These are phyloP conservation scores for Cucumis hystrix DNA, from an alignment of 306 rosid species.

Conservation along the genomic window DNA sequence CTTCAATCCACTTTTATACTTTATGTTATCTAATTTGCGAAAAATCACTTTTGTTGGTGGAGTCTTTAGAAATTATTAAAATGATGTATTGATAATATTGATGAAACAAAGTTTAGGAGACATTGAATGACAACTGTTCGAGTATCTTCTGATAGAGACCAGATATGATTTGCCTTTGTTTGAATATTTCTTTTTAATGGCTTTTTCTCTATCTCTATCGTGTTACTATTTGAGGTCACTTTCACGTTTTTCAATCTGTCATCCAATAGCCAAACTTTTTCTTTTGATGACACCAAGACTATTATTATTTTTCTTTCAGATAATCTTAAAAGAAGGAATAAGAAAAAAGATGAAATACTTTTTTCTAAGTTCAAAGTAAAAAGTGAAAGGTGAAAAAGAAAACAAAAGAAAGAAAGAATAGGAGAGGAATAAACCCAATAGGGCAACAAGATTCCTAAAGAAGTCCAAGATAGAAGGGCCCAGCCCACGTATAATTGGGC, in stretches of 20 bases:
- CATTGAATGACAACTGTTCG: background rate
- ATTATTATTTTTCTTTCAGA: background rate
- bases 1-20: background rate
- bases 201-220: background rate
- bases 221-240: background rate
- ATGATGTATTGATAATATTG: background rate
- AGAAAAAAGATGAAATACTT: background rate
- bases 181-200: background rate
- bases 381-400: background rate
- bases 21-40: background rate
- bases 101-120: background rate
- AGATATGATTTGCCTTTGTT: background rate
- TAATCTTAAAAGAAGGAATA: too few species aligned
- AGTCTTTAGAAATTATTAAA: background rate
- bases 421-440: background rate
- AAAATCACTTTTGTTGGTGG: background rate
- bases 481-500: background rate
- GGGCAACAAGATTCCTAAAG: background rate
- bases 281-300: background rate
- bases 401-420: background rate
- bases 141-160: background rate
- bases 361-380: background rate
- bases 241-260: slow-evolving; percentile 1
- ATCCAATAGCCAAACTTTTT: background rate
- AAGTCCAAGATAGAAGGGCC: background rate